A percentile compares a stretch with the other conserved stretches of the same genome.
phyloP scores from a whole-genome alignment of 148 eudicot species.

The Simmondsia chinensis region DNA sequence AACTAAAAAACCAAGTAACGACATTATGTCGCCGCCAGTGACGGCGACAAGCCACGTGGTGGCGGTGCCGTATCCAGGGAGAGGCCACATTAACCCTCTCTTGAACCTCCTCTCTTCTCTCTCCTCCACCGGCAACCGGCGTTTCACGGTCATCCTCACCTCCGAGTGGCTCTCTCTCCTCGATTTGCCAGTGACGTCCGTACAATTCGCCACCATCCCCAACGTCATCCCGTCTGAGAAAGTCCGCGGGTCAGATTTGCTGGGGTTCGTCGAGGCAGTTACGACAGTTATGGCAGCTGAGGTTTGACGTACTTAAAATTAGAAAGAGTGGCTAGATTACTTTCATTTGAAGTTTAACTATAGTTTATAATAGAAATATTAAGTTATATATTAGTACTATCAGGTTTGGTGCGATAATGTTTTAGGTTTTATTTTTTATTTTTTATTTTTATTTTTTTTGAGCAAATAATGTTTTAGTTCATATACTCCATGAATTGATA shows the following conservation, averaged over 20 bases:
- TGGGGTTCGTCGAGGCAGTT: slow-evolving; percentile 10
- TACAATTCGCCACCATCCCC: slow-evolving; percentile 13
- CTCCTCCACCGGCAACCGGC: neutral
- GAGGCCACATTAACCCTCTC: slow-evolving; percentile 30
- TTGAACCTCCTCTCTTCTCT: slow-evolving; percentile 15
- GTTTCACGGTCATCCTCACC: slow-evolving; percentile 9
- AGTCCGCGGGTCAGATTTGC: slow-evolving; percentile 11
- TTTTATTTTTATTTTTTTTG: too few relatives aligned
- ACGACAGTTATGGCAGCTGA: slow-evolving; percentile 5
- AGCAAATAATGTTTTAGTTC: too few relatives aligned
- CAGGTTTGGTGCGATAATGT: too few relatives aligned
- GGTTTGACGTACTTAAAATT: slow-evolving; percentile 16
- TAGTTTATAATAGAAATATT: too few relatives aligned
- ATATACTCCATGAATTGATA: too few relatives aligned
- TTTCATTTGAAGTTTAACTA: too few relatives aligned
- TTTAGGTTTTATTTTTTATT: too few relatives aligned
- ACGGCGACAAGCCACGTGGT: slow-evolving; percentile 11
- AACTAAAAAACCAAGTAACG: too few relatives aligned
- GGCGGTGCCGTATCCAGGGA: slow-evolving; percentile 20
- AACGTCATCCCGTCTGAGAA: slow-evolving; percentile 22
- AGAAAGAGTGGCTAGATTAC: too few relatives aligned
- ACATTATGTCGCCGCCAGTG: too few relatives aligned
- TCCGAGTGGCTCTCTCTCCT: slow-evolving; percentile 23
- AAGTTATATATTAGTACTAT: too few relatives aligned
- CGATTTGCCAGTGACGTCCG: neutral